A percentile compares a stretch with the other conserved stretches of the same genome.
phyloP scores from a whole-genome alignment of 345 rosid species.

The Pseudoturritis turrita region DNA sequence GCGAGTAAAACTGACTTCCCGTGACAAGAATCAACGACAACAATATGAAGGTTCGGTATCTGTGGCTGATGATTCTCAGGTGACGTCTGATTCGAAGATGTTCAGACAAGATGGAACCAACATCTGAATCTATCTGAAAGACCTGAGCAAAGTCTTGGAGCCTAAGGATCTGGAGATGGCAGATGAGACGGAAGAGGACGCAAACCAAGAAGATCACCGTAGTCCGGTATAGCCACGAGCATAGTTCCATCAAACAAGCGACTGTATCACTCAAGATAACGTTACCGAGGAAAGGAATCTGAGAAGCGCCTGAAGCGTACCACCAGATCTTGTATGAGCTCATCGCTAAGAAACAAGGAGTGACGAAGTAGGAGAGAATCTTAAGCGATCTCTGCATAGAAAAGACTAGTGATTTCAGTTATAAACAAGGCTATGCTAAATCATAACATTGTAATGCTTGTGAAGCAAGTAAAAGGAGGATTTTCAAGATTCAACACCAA shows the following conservation, averaged over 20 bases:
- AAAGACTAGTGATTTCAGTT: not conserved
- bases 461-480: not conserved
- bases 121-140: slow-evolving; percentile 73
- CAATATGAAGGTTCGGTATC: slow-evolving; percentile 63
- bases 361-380: slow-evolving; percentile 61
- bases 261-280: slow-evolving; percentile 68
- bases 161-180: slow-evolving; percentile 90
- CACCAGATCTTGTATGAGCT: slow-evolving; percentile 92
- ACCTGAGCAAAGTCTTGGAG: slow-evolving; percentile 79
- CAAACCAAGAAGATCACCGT: slow-evolving; percentile 78
- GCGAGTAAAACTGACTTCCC: slow-evolving; percentile 76
- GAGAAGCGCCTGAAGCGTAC: slow-evolving; percentile 92
- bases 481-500: not conserved
- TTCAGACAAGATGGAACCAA: slow-evolving; percentile 62
- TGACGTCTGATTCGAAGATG: slow-evolving; percentile 86
- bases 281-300: slow-evolving; percentile 81
- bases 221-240: slow-evolving; percentile 89
- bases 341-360: slow-evolving; percentile 73
- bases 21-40: slow-evolving; percentile 67
- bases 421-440: not conserved
- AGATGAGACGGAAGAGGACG: slow-evolving; percentile 77
- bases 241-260: slow-evolving; percentile 77
- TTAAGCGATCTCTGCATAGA: slow-evolving; percentile 72
- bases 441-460: not conserved
- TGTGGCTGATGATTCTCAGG: slow-evolving; percentile 82